Evolutionary conservation across 139 green algal genomes (phyloP).

Genomic region (Tetradesmus obliquus): DNA sequence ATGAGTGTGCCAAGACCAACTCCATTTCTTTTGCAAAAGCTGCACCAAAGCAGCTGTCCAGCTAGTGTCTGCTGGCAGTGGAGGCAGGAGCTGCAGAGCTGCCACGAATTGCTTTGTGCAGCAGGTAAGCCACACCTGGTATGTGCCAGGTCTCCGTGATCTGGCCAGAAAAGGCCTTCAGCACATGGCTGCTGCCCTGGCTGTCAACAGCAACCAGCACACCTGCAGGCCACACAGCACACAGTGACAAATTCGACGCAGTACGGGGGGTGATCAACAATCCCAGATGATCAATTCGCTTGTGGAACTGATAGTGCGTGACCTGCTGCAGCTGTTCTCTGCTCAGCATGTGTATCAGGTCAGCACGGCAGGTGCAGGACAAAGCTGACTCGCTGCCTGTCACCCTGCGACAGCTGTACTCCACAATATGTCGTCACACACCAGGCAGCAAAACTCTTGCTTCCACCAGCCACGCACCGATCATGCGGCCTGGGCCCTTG

Average conservation of each 20-base stretch:
- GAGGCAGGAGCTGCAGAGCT: too few relatives aligned
- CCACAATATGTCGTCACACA: too few relatives aligned
- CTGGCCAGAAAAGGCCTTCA: constrained; percentile 57
- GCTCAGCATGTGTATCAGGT: too few relatives aligned
- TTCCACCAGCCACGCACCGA: constrained; percentile 5
- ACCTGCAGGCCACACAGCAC: not conserved
- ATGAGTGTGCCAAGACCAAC: not conserved
- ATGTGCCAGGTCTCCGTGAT: constrained; percentile 56
- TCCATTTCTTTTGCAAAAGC: too few relatives aligned
- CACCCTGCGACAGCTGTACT: too few relatives aligned
- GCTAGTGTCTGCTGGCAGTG: too few relatives aligned
- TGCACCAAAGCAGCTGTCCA: too few relatives aligned
- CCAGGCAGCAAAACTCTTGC: too few relatives aligned
- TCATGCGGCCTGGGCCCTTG: constrained; percentile 59
- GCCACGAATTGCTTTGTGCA: too few relatives aligned
- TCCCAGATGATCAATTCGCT: not conserved
- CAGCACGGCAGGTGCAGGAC: not conserved
- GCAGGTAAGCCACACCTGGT: not conserved
- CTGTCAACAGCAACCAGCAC: constrained; percentile 49
- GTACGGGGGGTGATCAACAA: not conserved
- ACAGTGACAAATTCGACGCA: not conserved
- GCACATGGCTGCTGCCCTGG: constrained; percentile 15
- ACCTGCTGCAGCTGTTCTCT: too few relatives aligned
- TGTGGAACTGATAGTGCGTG: not conserved
- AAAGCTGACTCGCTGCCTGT: not conserved